Percentiles rank a stretch among this genome's conserved stretches.
Evolutionary conservation across 2,329 filamentous ascomycete species (phyloP).

Genomic region (Colletotrichum sp.): DNA sequence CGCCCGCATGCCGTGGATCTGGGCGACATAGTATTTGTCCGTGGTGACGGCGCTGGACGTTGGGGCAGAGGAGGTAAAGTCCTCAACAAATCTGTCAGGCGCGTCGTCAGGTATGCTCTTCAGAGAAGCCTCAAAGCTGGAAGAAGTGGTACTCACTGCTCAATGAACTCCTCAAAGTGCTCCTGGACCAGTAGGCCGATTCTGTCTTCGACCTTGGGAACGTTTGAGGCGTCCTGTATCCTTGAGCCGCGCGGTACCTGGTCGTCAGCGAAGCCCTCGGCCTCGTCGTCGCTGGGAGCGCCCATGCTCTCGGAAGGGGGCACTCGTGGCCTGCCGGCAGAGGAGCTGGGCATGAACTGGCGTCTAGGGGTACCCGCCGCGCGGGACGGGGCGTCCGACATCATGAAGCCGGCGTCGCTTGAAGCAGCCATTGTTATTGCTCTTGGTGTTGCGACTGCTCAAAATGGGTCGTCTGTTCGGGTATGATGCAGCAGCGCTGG

Average conservation of each 20-base stretch:
- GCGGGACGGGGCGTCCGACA: slow-evolving; percentile 59
- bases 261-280: slow-evolving; percentile 67
- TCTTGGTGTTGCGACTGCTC: neutral
- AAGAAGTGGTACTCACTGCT: slow-evolving; percentile 58
- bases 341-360: slow-evolving; percentile 49
- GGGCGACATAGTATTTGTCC: slow-evolving; percentile 84
- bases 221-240: slow-evolving; percentile 50
- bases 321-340: slow-evolving; percentile 58
- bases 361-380: slow-evolving; percentile 47
- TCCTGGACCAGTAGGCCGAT: slow-evolving; percentile 77
- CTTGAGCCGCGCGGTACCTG: slow-evolving; percentile 60
- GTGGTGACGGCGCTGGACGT: slow-evolving; percentile 74
- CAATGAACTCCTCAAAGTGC: slow-evolving; percentile 80
- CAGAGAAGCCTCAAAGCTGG: neutral
- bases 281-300: slow-evolving; percentile 65
- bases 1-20: slow-evolving; percentile 77
- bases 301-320: slow-evolving; percentile 68
- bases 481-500: neutral
- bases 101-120: neutral
- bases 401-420: slow-evolving; percentile 60
- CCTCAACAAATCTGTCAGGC: slow-evolving; percentile 65
- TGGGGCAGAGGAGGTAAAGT: slow-evolving; percentile 66
- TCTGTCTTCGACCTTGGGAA: slow-evolving; percentile 77
- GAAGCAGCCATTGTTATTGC: slow-evolving; percentile 50
- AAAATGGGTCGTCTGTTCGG: neutral